Evolutionary conservation across 768 basidiomycete genomes (phyloP).

Genomic region (Lactarius sp.): DNA sequence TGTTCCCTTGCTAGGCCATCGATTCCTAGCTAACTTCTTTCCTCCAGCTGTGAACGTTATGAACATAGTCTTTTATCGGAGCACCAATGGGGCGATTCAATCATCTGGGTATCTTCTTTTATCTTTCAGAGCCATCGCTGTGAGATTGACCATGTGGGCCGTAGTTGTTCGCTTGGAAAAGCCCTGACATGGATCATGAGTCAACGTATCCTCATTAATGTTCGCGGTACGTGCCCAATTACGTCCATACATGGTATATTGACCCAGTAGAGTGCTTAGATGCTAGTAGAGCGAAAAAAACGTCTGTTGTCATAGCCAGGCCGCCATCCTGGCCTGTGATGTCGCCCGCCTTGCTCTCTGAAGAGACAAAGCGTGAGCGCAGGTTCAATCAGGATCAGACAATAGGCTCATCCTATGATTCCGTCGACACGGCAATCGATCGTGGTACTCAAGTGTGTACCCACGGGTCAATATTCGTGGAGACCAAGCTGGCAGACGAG

Average conservation of each 20-base stretch:
- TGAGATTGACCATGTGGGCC: not conserved
- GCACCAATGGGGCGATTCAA: not conserved
- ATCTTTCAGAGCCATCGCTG: not conserved
- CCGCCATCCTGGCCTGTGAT: not conserved
- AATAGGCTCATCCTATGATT: not conserved
- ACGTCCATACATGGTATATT: not conserved
- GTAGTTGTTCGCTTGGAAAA: not conserved
- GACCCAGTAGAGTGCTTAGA: not conserved
- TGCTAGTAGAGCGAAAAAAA: not conserved
- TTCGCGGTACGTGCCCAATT: not conserved
- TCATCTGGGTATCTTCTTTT: not conserved
- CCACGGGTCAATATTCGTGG: slow-evolving; percentile 9
- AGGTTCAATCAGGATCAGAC: not conserved
- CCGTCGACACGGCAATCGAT: slow-evolving; percentile 2
- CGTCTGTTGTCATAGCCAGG: not conserved
- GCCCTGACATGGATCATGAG: not conserved
- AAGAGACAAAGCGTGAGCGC: not conserved
- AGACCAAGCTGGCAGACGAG: not conserved
- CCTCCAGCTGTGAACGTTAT: not conserved
- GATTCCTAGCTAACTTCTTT: not conserved
- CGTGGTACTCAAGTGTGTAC: slow-evolving; percentile 23
- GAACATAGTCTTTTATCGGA: not conserved
- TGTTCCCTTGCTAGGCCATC: not conserved
- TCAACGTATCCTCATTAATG: not conserved
- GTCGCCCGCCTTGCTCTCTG: not conserved